Evolutionary conservation across 163 green algal species (phyloP), one percentile per base, ranked within the genome.

Genomic region (Scenedesmus sp.): DNA sequence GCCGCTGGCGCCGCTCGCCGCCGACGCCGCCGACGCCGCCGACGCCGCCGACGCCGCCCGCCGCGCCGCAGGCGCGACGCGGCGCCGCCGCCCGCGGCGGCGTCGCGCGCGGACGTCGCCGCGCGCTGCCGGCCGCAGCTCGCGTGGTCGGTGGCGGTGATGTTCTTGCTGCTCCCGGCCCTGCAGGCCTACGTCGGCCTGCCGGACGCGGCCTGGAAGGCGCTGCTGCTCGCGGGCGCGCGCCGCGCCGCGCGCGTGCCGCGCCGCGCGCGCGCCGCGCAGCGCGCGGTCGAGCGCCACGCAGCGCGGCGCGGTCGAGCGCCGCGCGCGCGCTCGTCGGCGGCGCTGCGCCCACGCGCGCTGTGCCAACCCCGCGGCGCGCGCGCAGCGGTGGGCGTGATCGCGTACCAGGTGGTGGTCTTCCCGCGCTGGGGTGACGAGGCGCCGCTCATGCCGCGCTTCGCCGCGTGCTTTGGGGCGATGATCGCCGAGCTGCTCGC

Each of bases 401-500:
- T 87, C 29, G 72, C 34, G 14, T 63, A 75, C 50, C 28, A 75
- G n/a, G 24, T 93, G 45, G 14, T 89, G 20, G 76, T 31, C 0
- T 93, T 93, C 73, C 63, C 29, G 15, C 85, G 88, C 11, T 92
- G 89, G 88, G 42, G 63, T 11, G 88, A 93, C 66, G 88, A 93
- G 72, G 48, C 84, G 45, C 53, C 47, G 7, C 71, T 91, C 17
- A 77, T 88, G 22, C 42, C 42, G 44, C 80, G 79, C 60, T 93
- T 93, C 78, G 26, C 84, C 2, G 20, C 11, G 1, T 88, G 86
- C 54, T 91, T 93, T 34, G 4, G 60, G 7, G 70, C 76, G 17
- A 85, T 93, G 54, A 54, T 93, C 2, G 72, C 69, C 10, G 86
- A 93, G 51, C 79, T 93, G 34, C 53, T 80, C 0, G 42, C 87